Evolutionary conservation across 768 basidiomycete genomes (phyloP).

Genomic region (Lentinula guzmanii): DNA sequence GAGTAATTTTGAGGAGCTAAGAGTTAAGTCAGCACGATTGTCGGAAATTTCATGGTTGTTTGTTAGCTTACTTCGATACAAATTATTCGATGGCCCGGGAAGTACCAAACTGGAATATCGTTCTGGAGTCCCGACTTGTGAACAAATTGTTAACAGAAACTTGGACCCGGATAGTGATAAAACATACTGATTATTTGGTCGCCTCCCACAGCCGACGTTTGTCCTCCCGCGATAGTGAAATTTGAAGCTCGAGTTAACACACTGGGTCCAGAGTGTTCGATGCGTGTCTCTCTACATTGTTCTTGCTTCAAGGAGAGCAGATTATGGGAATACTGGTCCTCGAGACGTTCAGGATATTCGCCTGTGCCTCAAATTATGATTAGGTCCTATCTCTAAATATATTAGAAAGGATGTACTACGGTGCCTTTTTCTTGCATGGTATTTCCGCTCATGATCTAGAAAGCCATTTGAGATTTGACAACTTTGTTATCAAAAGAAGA

Average conservation of each 20-base stretch:
- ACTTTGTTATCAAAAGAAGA: neutral
- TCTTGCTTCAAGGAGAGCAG: neutral
- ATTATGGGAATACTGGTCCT: neutral
- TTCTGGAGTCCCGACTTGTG: neutral
- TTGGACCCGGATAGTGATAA: too few relatives aligned
- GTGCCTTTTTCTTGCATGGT: neutral
- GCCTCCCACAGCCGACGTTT: neutral
- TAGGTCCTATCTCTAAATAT: neutral
- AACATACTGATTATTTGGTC: neutral
- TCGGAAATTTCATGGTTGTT: neutral
- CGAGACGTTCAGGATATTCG: too few relatives aligned
- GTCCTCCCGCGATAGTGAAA: neutral
- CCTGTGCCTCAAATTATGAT: neutral
- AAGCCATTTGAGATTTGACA: neutral
- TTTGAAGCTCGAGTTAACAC: neutral
- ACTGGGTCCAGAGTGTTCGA: neutral
- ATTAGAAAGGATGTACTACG: neutral
- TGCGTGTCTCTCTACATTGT: neutral
- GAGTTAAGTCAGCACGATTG: too few relatives aligned
- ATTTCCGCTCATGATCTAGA: neutral
- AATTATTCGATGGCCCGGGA: neutral
- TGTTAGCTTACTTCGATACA: neutral
- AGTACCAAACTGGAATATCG: neutral
- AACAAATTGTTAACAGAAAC: neutral
- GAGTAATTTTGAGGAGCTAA: neutral